Percentiles rank a stretch among this genome's conserved stretches.
Evolutionary conservation across 495 filamentous ascomycete genomes (phyloP).

Genomic region (Halenospora varia): DNA sequence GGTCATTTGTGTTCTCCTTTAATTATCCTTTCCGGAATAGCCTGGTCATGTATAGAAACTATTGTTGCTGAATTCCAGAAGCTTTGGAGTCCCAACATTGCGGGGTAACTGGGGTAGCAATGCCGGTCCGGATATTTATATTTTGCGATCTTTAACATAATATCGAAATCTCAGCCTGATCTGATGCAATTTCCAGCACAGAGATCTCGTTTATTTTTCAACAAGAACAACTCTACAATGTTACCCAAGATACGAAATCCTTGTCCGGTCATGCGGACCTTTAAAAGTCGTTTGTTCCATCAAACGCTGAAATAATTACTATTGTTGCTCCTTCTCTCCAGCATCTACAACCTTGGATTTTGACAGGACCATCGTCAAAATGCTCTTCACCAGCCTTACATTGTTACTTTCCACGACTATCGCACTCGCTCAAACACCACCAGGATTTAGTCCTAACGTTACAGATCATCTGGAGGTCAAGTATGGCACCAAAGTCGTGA

Average conservation of each 20-base stretch:
- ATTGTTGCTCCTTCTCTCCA: neutral
- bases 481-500: conserved; percentile 36
- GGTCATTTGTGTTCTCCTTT: too few species aligned
- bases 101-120: neutral
- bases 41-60: too few species aligned
- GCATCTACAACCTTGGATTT: neutral
- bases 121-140: neutral
- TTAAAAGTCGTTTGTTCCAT: neutral
- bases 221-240: neutral
- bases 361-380: neutral
- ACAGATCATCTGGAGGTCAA: conserved; percentile 38
- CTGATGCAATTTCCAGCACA: neutral
- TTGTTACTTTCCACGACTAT: neutral
- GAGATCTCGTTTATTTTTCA: neutral
- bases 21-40: too few species aligned
- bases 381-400: neutral
- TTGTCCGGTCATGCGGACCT: neutral
- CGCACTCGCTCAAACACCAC: conserved; percentile 33
- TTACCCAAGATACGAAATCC: neutral
- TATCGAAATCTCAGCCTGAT: conserved; percentile 1
- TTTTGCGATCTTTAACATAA: neutral
- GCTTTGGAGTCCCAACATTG: neutral
- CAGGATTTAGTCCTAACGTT: conserved; percentile 36
- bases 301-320: neutral
- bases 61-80: too few species aligned